These are phyloP conservation scores for Xylariaceae sp. DNA, from an alignment of 2,329 filamentous ascomycete species.

Conservation along the genomic window DNA sequence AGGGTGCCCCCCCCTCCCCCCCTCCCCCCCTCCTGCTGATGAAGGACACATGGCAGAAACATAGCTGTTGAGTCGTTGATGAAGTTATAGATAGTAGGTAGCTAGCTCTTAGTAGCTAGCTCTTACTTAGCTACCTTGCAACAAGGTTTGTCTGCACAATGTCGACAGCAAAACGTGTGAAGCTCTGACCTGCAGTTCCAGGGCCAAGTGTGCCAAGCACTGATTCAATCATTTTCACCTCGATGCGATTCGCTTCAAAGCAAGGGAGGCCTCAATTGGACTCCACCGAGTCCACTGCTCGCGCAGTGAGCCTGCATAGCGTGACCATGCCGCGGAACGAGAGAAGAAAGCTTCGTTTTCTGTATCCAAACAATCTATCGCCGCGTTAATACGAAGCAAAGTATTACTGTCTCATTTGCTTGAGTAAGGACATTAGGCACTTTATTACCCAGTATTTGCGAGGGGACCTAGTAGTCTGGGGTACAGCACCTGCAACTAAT, in stretches of 20 bases:
- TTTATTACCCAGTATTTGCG: background rate
- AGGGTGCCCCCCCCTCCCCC: background rate
- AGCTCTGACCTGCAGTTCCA: constrained; percentile 26
- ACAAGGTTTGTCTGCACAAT: constrained; percentile 12
- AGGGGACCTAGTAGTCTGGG: constrained; percentile 21
- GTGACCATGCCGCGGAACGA: constrained; percentile 6
- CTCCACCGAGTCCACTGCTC: constrained; percentile 20
- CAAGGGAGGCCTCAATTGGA: constrained; percentile 25
- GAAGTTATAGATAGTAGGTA: constrained; percentile 1
- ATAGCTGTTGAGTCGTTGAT: constrained; percentile 4
- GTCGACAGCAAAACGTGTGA: constrained; percentile 8
- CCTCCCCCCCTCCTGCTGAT: too few species aligned
- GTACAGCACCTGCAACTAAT: constrained; percentile 1
- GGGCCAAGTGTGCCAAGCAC: constrained; percentile 22
- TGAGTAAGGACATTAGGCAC: background rate
- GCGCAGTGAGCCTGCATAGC: constrained; percentile 18
- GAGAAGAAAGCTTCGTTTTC: constrained; percentile 12
- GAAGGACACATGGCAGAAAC: constrained; percentile 17
- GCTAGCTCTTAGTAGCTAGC: background rate
- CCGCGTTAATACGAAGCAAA: too few species aligned
- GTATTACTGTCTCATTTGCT: too few species aligned
- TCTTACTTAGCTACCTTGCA: background rate
- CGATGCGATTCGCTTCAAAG: constrained; percentile 16
- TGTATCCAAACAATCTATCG: constrained; percentile 3
- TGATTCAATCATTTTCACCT: constrained; percentile 9